Base-by-base conservation (phyloP, 805 yeast species). In the Kuraishia borneana region DNA sequence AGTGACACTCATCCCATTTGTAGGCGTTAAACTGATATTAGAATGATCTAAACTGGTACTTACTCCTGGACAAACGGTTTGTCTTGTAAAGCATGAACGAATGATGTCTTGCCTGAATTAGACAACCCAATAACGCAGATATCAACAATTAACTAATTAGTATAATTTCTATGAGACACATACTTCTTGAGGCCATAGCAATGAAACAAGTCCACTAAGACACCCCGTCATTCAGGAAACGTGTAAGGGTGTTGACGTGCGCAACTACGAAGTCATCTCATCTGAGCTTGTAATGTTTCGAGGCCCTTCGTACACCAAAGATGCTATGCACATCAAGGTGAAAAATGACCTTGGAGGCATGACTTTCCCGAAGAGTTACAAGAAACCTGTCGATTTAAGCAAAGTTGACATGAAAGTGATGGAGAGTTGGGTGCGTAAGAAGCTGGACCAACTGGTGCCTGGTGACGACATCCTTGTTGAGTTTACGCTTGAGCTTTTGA, bases 401-500 rank as follows among this genome's bases (percentile, higher is more conserved):
- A 63, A 59, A 40, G 62, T 71, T 21, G 58, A 68, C 40, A 40
- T 54, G 31, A 42, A 37, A 1, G 54, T 64, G n/a, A 51, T 70
- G 3, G 50, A 55, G 32, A 40, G 41, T 12, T 71, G 75, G 71
- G 53, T 70, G 14, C 42, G 39, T 2, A 42, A 45, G 3, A 42
- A 49, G 32, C 36, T 70, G 21, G 47, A 55, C 12, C 45, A 54
- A 30, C 47, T 56, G 8, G 45, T 69, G 9, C 72, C 72, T 0
- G 74, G 67, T 31, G 78, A 72, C 41, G 50, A 49, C 13, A 62
- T 71, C 3, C 56, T 65, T 5, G 51, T 58, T 3, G 73, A 65
- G 26, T 70, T 66, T 36, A 46, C 65, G 3, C 48, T 50, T 32
- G 74, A 72, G 43, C 46, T 71, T 30, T 45, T 72, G 18, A 36